Percentiles rank a stretch among this genome's conserved stretches.
Evolutionary conservation across 345 rosid genomes (phyloP).

Genomic region (Syzygium jambos): DNA sequence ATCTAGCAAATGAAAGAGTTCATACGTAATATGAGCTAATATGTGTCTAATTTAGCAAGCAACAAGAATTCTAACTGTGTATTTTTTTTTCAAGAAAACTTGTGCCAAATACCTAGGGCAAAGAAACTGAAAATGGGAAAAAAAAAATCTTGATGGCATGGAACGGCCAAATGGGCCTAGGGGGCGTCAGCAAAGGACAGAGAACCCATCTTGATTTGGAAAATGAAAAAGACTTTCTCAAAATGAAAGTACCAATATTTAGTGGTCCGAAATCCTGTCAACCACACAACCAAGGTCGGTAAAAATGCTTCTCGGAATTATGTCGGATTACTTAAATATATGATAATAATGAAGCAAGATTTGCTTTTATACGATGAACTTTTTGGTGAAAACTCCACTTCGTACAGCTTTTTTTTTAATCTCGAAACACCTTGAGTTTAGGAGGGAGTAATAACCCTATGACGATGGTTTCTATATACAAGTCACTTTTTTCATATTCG

Average conservation of each 20-base stretch:
- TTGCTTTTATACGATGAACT: background rate
- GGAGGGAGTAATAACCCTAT: background rate
- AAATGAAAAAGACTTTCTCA: background rate
- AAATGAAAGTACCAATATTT: background rate
- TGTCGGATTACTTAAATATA: background rate
- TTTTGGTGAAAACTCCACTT: background rate
- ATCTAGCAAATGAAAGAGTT: background rate
- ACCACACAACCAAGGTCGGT: background rate
- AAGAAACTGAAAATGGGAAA: background rate
- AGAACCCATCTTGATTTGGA: background rate
- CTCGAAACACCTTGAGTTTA: background rate
- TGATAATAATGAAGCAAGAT: background rate
- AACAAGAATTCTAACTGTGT: background rate
- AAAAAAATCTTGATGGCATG: background rate
- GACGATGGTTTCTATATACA: too few relatives aligned
- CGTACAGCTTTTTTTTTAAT: background rate
- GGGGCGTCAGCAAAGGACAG: too few relatives aligned
- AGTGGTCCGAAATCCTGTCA: background rate
- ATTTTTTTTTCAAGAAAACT: background rate
- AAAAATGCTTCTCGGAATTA: background rate
- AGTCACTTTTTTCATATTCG: background rate
- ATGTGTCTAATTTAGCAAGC: too few relatives aligned
- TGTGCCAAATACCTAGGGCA: background rate
- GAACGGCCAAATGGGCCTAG: too few relatives aligned
- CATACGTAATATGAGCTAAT: background rate